Evolutionary conservation across 2,329 filamentous ascomycete species (phyloP), one percentile per base, ranked within the genome.

Genomic region (Zalaria sp.): DNA sequence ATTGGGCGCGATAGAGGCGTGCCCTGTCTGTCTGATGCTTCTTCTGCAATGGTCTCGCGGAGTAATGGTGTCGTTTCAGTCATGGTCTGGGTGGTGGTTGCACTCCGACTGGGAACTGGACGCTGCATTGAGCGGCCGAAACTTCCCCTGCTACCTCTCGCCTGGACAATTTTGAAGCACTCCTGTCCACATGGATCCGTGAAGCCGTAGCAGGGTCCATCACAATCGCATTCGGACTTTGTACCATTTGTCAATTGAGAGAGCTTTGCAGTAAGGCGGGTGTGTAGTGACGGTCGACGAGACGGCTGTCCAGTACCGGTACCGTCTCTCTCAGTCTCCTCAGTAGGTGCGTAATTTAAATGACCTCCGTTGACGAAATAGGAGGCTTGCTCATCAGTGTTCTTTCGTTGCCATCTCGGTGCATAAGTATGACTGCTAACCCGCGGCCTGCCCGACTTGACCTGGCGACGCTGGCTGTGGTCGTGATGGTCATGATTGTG

Each of bases 131-230:
- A n/a, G 29, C 7, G n/a, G 7, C n/a, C 7, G n/a, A 7, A n/a
- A 32, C 29, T 32, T 32, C 29, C 7, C n/a, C 7, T 44, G 6
- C 61, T 58, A 5, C 59, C 57, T 39, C 62, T 51, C 1, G 59
- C 55, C 35, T 61, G 63, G 4, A 68, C 53, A 32, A 61, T 68
- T 53, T 72, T 75, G 50, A 74, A 72, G 55, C 76, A 79, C 45
- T 79, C 73, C 25, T 65, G 63, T 1, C 75, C 75, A 51, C 76
- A 80, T 1, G 73, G 68, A 48, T 79, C 72, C 3, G 73, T 75
- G 48, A 73, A 72, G 0, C 77, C 77, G 49, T 72, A 74, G 48
- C 77, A 81, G 11, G 73, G 71, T 0, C 73, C 75, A 40, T 69
- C 60, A 41, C 73, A 67, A 46, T 77, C 72, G 49, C 76, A 79